phyloP scores from a whole-genome alignment of 2,329 filamentous ascomycete genomes.

The Talaromyces sp. region DNA sequence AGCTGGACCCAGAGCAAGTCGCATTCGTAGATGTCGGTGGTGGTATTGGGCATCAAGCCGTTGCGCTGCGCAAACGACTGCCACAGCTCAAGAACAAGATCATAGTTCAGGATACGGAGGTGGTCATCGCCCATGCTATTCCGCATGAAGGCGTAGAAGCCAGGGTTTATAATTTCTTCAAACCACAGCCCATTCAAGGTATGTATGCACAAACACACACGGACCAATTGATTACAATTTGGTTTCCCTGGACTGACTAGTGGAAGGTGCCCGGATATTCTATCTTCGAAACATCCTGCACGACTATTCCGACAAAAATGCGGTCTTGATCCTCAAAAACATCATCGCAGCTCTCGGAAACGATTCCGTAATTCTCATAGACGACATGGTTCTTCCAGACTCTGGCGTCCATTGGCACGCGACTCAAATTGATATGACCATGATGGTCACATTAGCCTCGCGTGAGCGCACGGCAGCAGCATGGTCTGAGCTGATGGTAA shows the following conservation, averaged over 20 bases:
- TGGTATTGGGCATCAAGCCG: slow-evolving; percentile 4
- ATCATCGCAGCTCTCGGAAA: slow-evolving; percentile 26
- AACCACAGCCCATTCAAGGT: slow-evolving; percentile 10
- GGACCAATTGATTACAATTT: too few species aligned
- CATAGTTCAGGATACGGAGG: slow-evolving; percentile 2
- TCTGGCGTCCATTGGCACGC: slow-evolving; percentile 25
- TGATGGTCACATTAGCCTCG: slow-evolving; percentile 30
- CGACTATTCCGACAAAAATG: slow-evolving; percentile 18
- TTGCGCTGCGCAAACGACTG: not conserved
- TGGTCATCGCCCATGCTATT: not conserved
- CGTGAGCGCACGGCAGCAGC: slow-evolving; percentile 31
- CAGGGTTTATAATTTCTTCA: slow-evolving; percentile 9
- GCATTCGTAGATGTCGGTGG: slow-evolving; percentile 5
- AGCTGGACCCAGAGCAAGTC: not conserved
- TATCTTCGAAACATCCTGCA: slow-evolving; percentile 22
- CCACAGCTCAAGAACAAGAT: not conserved
- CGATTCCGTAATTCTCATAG: slow-evolving; percentile 37
- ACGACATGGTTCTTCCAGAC: slow-evolving; percentile 39
- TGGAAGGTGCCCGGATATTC: slow-evolving; percentile 11
- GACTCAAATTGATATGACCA: slow-evolving; percentile 30
- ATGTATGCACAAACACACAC: not conserved
- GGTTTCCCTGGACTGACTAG: not conserved
- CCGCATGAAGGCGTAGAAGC: not conserved
- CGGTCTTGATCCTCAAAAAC: slow-evolving; percentile 17
- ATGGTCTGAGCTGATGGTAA: slow-evolving; percentile 22